Base-by-base conservation (phyloP, 192 early-diverging fungal species). In the Piromyces finnis region DNA sequence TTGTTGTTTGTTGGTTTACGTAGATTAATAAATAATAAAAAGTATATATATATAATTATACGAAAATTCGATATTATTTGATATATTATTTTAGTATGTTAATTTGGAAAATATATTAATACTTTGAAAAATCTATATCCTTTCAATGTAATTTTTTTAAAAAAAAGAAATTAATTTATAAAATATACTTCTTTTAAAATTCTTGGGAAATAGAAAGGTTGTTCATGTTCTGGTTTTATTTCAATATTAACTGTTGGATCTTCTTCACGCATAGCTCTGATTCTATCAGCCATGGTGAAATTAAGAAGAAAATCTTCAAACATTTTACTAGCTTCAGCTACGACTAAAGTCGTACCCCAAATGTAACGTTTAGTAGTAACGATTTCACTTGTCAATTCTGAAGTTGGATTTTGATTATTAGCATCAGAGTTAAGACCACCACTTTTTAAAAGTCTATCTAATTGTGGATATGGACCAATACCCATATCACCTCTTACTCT, bases 291-390 rank as follows among this genome's bases (percentile, higher is more conserved):
- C 26, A 90, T 79, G 28, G 87, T 90, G 83, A 94, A 98, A 81
- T 93, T 88, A 28, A 80, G 80, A 84, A 98, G 81, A 82, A 98
- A 98, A 79, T 95, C 90, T 30, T 88, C 85, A 85, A 98, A 98
- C 29, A 85, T 85, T 2, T 80, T 78, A 87, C 94, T 95, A 32
- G 91, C 88, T 28, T 96, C 94, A 77, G 94, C 90, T 78, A 98
- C 91, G 78, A 94, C 92, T 83, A 98, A 90, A 26, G 93, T 94
- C 0, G 97, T 98, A 68, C 97, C 97, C 96, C 96, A 98, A 81
- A 98, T 97, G n/a, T 68, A 68, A 68, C 51, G 51, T 68, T 68
- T 68, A 22, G 26, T 68, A 9, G 51, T 68, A 68, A 68, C 51
- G n/a, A 68, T 68, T 68, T 68, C 51, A n/a, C 51, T 68, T 5